phyloP scores from a whole-genome alignment of 2,329 filamentous ascomycete genomes.

The Pseudocercospora pini-densiflorae region DNA sequence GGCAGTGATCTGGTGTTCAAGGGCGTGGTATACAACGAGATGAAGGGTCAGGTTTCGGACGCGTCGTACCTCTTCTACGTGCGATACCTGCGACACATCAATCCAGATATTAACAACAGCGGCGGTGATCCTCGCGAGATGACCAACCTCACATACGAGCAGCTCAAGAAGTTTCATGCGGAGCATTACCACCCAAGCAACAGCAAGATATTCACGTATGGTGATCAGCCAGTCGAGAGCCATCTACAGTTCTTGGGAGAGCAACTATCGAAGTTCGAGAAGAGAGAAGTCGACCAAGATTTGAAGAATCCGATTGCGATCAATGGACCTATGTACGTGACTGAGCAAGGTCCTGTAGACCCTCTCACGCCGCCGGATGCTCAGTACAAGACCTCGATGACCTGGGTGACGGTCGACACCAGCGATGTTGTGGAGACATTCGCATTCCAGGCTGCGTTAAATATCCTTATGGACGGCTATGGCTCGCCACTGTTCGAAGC shows the following conservation, averaged over 20 bases:
- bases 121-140: slow-evolving; percentile 96
- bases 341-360: slow-evolving; percentile 80
- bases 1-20: slow-evolving; percentile 80
- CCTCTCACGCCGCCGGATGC: slow-evolving; percentile 82
- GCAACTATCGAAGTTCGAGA: slow-evolving; percentile 74
- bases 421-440: slow-evolving; percentile 87
- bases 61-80: slow-evolving; percentile 97
- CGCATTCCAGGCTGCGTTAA: slow-evolving; percentile 79
- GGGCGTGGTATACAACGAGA: slow-evolving; percentile 98
- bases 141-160: slow-evolving; percentile 89
- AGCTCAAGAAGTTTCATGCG: slow-evolving; percentile 84
- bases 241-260: slow-evolving; percentile 80
- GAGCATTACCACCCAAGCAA: slow-evolving; percentile 98
- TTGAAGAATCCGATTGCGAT: slow-evolving; percentile 79
- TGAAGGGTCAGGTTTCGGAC: slow-evolving; percentile 99
- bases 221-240: slow-evolving; percentile 82
- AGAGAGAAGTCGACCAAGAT: slow-evolving; percentile 69
- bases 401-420: slow-evolving; percentile 87
- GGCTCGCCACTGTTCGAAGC: slow-evolving; percentile 90
- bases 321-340: slow-evolving; percentile 69
- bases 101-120: slow-evolving; percentile 93
- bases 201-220: slow-evolving; percentile 93
- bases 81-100: slow-evolving; percentile 90
- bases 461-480: slow-evolving; percentile 88
- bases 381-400: slow-evolving; percentile 91